Percentiles rank a stretch among this genome's conserved stretches.
Evolutionary conservation across 2,329 filamentous ascomycete genomes (phyloP).

Genomic region (Pseudogymnoascus sp.): DNA sequence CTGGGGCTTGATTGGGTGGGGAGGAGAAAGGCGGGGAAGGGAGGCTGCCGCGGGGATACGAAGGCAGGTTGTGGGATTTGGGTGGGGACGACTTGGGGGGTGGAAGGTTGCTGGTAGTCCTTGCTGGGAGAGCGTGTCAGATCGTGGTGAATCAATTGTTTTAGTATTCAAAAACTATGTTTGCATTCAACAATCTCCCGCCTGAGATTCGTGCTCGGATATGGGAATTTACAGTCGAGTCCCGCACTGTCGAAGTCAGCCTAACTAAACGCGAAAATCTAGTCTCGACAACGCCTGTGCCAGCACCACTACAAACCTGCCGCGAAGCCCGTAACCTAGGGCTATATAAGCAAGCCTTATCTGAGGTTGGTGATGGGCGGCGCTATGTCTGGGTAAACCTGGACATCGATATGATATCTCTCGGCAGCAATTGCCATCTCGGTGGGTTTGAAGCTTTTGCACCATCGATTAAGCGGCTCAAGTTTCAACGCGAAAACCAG

Average conservation of each 20-base stretch:
- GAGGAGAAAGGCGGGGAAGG: neutral
- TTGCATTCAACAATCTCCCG: conserved; percentile 19
- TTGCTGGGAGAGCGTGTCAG: neutral
- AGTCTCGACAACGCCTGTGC: neutral
- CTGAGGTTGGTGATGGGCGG: neutral
- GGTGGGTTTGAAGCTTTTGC: neutral
- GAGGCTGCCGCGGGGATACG: neutral
- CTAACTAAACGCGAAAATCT: too few species aligned
- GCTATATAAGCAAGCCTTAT: neutral
- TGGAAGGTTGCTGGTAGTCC: neutral
- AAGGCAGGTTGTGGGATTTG: neutral
- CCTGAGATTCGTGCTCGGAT: conserved; percentile 18
- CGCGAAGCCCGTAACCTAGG: neutral
- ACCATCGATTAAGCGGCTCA: neutral
- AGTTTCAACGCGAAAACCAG: neutral
- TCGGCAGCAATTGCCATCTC: too few species aligned
- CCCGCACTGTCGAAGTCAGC: conserved; percentile 16
- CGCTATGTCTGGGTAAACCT: neutral
- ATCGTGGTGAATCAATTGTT: conserved; percentile 4
- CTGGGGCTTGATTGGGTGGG: neutral
- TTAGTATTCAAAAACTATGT: too few species aligned
- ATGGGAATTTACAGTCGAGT: conserved; percentile 16
- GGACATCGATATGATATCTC: neutral
- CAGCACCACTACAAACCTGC: neutral
- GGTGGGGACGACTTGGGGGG: neutral